phyloP scores from a whole-genome alignment of 148 eudicot genomes.

The Simmondsia chinensis region DNA sequence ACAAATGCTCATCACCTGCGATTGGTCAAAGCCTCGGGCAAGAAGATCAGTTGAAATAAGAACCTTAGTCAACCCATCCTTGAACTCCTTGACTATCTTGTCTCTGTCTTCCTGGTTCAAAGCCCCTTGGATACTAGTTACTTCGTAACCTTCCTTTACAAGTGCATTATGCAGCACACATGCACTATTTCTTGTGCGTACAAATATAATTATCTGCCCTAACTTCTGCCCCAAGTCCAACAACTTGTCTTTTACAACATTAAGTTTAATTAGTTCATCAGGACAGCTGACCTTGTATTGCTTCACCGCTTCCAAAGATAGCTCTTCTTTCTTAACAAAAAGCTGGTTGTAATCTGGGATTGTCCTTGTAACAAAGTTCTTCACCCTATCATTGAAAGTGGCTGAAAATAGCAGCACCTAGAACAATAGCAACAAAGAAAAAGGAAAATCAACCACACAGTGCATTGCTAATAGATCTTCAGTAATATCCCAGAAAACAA shows the following conservation, averaged over 20 bases:
- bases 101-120: slow-evolving; percentile 73
- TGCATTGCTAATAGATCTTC: too few relatives aligned
- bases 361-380: slow-evolving; percentile 49
- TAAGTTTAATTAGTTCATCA: slow-evolving; percentile 62
- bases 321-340: slow-evolving; percentile 81
- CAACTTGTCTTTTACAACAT: slow-evolving; percentile 61
- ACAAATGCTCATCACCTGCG: slow-evolving; percentile 35
- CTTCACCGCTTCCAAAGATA: slow-evolving; percentile 73
- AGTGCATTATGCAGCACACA: slow-evolving; percentile 54
- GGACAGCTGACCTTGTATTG: slow-evolving; percentile 82
- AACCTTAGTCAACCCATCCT: slow-evolving; percentile 83
- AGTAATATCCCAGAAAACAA: too few relatives aligned
- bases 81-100: slow-evolving; percentile 79
- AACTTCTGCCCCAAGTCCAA: slow-evolving; percentile 73
- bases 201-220: slow-evolving; percentile 89
- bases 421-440: slow-evolving; percentile 1
- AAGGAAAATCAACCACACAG: not conserved
- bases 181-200: slow-evolving; percentile 66
- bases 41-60: slow-evolving; percentile 90
- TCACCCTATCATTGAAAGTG: slow-evolving; percentile 67
- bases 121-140: slow-evolving; percentile 90
- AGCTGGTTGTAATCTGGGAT: slow-evolving; percentile 63
- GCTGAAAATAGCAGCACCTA: slow-evolving; percentile 95
- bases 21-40: slow-evolving; percentile 92
- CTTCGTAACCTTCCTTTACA: slow-evolving; percentile 72